A percentile compares a stretch with the other conserved stretches of the same genome.
Evolutionary conservation across 1,284 basidiomycete species (phyloP).

Genomic region (Melampsora larici-populina): DNA sequence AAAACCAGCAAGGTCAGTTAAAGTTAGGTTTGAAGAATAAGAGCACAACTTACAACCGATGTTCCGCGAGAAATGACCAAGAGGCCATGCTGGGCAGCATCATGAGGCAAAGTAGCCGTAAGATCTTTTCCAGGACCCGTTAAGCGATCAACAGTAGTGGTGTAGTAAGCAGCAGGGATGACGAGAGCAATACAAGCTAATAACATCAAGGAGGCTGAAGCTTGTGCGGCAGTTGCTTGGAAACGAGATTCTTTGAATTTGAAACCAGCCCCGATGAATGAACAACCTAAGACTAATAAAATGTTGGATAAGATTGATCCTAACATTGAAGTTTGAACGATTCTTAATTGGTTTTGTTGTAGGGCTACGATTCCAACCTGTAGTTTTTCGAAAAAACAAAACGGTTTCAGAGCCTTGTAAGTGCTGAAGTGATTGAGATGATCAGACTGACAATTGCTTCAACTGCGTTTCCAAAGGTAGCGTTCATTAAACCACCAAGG

Average conservation of each 20-base stretch:
- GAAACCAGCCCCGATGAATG: constrained; percentile 69
- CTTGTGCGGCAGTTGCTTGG: constrained; percentile 76
- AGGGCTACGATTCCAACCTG: constrained; percentile 70
- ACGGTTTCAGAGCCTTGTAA: no score
- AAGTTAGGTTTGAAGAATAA: not conserved
- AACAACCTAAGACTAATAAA: constrained; percentile 79
- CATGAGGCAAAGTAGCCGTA: constrained; percentile 49
- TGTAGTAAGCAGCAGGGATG: constrained; percentile 50
- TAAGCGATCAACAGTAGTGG: constrained; percentile 46
- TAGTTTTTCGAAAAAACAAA: not conserved
- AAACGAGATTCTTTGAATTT: constrained; percentile 69
- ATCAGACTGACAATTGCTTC: constrained; percentile 57
- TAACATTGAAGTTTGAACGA: constrained; percentile 78
- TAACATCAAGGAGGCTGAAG: constrained; percentile 59
- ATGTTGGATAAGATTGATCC: constrained; percentile 85
- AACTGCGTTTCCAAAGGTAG: constrained; percentile 66
- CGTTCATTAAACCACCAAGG: constrained; percentile 78
- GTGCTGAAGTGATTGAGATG: not conserved
- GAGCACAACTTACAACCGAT: constrained; percentile 58
- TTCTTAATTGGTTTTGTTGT: constrained; percentile 70
- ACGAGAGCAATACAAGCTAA: constrained; percentile 48
- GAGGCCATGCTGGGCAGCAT: constrained; percentile 59
- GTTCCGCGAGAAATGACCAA: constrained; percentile 79
- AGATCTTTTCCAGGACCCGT: constrained; percentile 54
- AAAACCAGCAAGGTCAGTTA: not conserved